Percentiles rank a stretch among this genome's conserved stretches.
phyloP scores from a whole-genome alignment of 768 basidiomycete genomes.

The Russula foetens region DNA sequence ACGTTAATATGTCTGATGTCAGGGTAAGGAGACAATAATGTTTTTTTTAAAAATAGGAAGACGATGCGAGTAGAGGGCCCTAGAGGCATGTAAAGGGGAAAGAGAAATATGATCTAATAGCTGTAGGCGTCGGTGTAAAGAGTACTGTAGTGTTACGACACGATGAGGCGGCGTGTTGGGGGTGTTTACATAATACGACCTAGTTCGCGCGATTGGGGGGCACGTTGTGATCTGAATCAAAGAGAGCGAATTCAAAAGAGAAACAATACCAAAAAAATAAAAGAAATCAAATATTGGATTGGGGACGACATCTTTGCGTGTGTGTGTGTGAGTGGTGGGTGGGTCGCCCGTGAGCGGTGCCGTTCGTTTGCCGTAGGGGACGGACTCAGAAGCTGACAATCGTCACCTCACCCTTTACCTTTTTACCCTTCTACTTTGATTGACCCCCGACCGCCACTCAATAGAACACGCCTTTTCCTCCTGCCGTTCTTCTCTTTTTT shows the following conservation, averaged over 20 bases:
- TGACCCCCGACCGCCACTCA: conserved; percentile 35
- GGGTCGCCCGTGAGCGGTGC: too few relatives aligned
- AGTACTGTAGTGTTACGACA: not conserved
- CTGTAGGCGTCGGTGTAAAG: not conserved
- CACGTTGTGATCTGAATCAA: conserved; percentile 1
- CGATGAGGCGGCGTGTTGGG: conserved; percentile 11
- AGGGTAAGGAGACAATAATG: not conserved
- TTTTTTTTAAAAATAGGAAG: not conserved
- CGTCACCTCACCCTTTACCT: not conserved
- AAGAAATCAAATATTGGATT: not conserved
- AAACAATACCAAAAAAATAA: not conserved
- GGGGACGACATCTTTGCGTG: not conserved
- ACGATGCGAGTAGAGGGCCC: not conserved
- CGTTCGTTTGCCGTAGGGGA: too few relatives aligned
- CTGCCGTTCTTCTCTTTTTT: conserved; percentile 8
- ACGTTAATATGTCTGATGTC: not conserved
- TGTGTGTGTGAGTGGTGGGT: too few relatives aligned
- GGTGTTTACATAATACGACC: conserved; percentile 4
- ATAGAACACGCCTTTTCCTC: conserved; percentile 17
- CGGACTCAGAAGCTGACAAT: too few relatives aligned
- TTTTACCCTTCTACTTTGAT: not conserved
- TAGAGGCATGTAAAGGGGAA: not conserved
- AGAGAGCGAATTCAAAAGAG: too few relatives aligned
- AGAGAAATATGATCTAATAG: too few relatives aligned
- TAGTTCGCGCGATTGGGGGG: not conserved